Evolutionary conservation across 1,284 basidiomycete species (phyloP).

Genomic region (Papiliotrema laurentii): DNA sequence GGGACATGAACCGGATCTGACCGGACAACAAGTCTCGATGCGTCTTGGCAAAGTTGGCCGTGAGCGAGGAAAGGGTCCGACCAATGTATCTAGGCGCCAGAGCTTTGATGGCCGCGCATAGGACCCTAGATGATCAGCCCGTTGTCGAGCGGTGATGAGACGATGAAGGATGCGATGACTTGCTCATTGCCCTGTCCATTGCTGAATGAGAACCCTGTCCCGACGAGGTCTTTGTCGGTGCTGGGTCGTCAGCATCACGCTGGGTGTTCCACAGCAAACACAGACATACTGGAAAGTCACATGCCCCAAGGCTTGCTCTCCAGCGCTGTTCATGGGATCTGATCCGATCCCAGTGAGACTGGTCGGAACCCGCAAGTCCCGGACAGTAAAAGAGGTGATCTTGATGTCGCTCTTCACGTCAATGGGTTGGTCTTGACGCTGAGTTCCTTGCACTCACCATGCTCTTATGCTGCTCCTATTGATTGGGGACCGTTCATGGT

Average conservation of each 20-base stretch:
- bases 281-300: not conserved
- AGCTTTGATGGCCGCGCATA: slow-evolving; percentile 3
- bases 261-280: slow-evolving; percentile 3
- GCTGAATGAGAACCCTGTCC: slow-evolving; percentile 7
- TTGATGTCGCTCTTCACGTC: no score
- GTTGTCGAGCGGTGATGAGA: not conserved
- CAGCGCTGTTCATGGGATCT: slow-evolving; percentile 60
- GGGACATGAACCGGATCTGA: slow-evolving; percentile 13
- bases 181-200: slow-evolving; percentile 8
- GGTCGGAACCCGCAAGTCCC: slow-evolving; percentile 62
- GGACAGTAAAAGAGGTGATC: slow-evolving; percentile 23
- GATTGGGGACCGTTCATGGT: no score
- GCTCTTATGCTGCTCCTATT: no score
- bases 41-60: slow-evolving; percentile 11
- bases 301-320: not conserved
- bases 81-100: slow-evolving; percentile 18
- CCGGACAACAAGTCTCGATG: slow-evolving; percentile 15
- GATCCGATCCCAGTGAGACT: slow-evolving; percentile 74
- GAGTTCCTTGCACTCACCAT: no score
- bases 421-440: no score
- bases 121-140: not conserved
- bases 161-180: no score
- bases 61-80: slow-evolving; percentile 10
- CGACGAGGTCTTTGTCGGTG: slow-evolving; percentile 1
- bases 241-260: not conserved